Evolutionary conservation across 2,329 filamentous ascomycete genomes (phyloP).

Genomic region (Pyricularia sp.): DNA sequence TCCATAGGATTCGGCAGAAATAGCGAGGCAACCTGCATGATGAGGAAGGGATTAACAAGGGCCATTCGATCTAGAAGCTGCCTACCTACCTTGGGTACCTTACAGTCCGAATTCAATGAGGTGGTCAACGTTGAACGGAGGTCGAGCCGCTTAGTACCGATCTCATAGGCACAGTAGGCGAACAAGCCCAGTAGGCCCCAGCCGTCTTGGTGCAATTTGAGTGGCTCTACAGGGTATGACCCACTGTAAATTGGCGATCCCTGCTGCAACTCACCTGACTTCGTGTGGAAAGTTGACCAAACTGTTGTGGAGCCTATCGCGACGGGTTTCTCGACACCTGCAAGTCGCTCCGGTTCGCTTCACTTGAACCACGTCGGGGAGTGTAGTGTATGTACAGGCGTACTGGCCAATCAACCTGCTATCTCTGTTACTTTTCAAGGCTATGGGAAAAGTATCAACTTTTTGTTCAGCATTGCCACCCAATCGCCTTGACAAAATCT

Average conservation of each 20-base stretch:
- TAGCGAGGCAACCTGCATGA: background rate
- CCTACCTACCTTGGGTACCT: too few species aligned
- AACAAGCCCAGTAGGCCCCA: background rate
- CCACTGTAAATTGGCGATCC: background rate
- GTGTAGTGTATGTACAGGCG: background rate
- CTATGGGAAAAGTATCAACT: background rate
- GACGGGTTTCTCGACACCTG: slow-evolving; percentile 2
- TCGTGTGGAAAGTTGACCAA: slow-evolving; percentile 7
- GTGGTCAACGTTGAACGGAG: background rate
- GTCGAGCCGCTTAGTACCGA: too few species aligned
- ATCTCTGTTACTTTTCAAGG: background rate
- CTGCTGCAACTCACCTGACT: slow-evolving; percentile 15
- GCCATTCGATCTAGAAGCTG: background rate
- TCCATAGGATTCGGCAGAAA: background rate
- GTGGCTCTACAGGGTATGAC: background rate
- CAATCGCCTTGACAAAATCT: background rate
- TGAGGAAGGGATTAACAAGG: background rate
- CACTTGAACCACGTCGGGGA: background rate
- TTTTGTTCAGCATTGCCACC: background rate
- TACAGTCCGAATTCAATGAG: too few species aligned
- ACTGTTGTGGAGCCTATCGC: background rate
- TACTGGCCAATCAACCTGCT: background rate
- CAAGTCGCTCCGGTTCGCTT: background rate
- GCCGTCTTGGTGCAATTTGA: background rate
- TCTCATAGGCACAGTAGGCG: too few species aligned